Conservation (phyloP, 805 yeast species). For the Kazachstania psychrophila region DNA sequence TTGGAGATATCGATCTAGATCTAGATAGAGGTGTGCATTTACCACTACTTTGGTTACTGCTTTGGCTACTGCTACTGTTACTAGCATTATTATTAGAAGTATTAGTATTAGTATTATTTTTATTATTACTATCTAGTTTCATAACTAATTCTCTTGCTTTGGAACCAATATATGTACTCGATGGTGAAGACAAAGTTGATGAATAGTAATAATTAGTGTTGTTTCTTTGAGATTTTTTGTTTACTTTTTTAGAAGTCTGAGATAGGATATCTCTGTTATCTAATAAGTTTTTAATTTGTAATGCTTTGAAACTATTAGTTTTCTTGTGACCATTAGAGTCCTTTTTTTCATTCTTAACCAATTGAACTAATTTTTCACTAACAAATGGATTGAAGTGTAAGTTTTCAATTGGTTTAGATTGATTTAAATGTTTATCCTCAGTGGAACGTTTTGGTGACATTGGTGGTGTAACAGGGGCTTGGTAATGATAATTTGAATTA, state of each 20-base stretch:
- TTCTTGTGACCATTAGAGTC: constrained; percentile 20
- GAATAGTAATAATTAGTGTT: constrained; percentile 2
- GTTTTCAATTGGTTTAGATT: background rate
- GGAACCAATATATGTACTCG: constrained; percentile 2
- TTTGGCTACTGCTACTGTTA: background rate
- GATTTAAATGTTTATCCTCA: background rate
- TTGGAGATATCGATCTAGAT: constrained; percentile 5
- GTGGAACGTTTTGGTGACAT: constrained; percentile 14
- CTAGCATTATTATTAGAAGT: background rate
- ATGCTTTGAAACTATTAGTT: constrained; percentile 30
- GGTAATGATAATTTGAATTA: constrained; percentile 6
- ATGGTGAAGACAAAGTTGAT: constrained; percentile 10
- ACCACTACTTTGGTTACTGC: background rate
- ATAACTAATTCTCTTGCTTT: constrained; percentile 11
- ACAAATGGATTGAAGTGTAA: constrained; percentile 11
- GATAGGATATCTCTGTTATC: constrained; percentile 26
- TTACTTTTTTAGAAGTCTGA: constrained; percentile 13
- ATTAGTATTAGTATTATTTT: background rate
- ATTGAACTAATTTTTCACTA: constrained; percentile 21
- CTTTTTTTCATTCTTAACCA: constrained; percentile 17
- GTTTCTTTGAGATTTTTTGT: background rate
- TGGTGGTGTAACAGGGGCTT: constrained; percentile 29
- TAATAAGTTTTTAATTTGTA: constrained; percentile 27
- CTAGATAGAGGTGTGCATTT: background rate
- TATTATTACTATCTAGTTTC: constrained; percentile 9